Base-by-base conservation (phyloP, 257 asterid genomes). In the Lantana camara region DNA sequence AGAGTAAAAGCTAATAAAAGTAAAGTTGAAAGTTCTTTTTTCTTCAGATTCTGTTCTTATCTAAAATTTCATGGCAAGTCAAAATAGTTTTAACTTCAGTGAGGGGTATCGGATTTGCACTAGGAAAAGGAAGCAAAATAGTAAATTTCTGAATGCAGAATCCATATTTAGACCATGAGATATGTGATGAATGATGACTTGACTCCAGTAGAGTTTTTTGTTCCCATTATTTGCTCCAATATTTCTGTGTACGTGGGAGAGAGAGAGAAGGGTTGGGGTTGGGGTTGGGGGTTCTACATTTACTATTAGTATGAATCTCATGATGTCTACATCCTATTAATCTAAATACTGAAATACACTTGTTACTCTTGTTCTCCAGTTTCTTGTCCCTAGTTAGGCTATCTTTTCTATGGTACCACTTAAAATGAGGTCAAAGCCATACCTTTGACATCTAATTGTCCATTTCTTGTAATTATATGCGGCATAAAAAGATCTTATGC, bases 21-120 rank as follows among this genome's bases (percentile, higher is more conserved):
- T 8, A 61, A 44, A 54, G 60, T 45, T 34, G 41, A 45, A 8
- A 19, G 29, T 12, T 37, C 32, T 54, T 34, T 46, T 46, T 23
- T 5, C 46, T 15, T n/a, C n/a, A n/a, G 27, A 21, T 21, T 62
- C 41, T 13, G 34, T 40, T 30, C 10, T 54, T 44, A 35, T 42
- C 57, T 67, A 56, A 45, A 34, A 29, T 14, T 42, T 44, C 23
- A 20, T 57, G 72, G 27, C 65, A 67, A 44, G 29, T 48, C 72
- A 19, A 47, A 20, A 11, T 20, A 46, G 50, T 63, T 9, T 34
- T 30, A 34, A 56, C 40, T 58, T 54, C 59, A 23, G 12, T 34
- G 60, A 40, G 44, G 34, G 67, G 20, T 49, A 58, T 49, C 9
- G 23, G 44, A 22, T 32, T 32, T 34, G 30, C 3, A 13, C 47